These are phyloP conservation scores for Stephanodiscus triporus DNA, from an alignment of 108 stramenopile species.

Conservation along the genomic window DNA sequence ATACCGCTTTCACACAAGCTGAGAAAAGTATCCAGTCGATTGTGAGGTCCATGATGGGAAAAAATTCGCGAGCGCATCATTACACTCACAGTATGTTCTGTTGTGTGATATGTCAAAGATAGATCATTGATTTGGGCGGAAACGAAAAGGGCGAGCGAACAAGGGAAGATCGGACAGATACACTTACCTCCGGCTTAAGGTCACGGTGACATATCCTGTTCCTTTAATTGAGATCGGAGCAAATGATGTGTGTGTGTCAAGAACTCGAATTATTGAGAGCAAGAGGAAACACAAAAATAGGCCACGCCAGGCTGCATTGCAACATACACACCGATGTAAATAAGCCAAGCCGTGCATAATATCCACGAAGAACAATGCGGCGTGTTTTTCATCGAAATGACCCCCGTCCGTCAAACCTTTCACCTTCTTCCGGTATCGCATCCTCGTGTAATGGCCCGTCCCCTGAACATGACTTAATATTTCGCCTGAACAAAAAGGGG, in stretches of 20 bases:
- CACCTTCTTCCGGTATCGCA: constrained; percentile 29
- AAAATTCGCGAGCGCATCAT: neutral
- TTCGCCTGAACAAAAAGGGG: constrained; percentile 41
- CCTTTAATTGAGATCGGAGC: constrained; percentile 22
- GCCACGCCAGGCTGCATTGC: too few species aligned
- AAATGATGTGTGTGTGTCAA: neutral
- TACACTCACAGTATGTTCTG: constrained; percentile 25
- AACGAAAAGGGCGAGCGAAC: neutral
- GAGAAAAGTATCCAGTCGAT: neutral
- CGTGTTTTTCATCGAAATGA: constrained; percentile 78
- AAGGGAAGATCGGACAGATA: neutral
- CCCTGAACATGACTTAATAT: constrained; percentile 81
- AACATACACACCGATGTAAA: constrained; percentile 70
- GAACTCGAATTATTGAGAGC: neutral
- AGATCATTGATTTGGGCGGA: neutral
- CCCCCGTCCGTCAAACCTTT: constrained; percentile 57
- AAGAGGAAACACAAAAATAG: too few species aligned
- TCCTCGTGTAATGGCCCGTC: constrained; percentile 62
- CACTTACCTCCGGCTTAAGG: constrained; percentile 75
- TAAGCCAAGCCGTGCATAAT: constrained; percentile 88
- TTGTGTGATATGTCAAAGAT: neutral
- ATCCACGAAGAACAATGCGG: constrained; percentile 86
- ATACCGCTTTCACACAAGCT: constrained; percentile 64
- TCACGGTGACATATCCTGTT: constrained; percentile 87
- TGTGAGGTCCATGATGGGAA: neutral